These are phyloP conservation scores for Plantago rigida DNA, from an alignment of 305 asterid species.

Conservation along the genomic window DNA sequence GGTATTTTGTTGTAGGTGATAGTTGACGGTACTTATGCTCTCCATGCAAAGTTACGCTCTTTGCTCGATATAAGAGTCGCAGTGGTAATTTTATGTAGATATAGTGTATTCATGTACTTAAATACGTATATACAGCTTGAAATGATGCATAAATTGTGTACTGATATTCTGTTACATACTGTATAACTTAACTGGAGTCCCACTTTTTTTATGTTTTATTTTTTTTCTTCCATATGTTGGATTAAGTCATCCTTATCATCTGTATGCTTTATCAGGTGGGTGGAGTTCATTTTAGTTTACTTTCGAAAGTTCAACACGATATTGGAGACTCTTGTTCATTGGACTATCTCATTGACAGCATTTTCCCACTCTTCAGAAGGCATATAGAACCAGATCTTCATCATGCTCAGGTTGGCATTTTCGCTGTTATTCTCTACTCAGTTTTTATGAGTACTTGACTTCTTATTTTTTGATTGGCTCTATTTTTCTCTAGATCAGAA, in stretches of 20 bases:
- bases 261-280: conserved; percentile 64
- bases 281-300: conserved; percentile 97
- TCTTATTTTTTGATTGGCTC: conserved; percentile 32
- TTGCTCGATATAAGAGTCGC: conserved; percentile 97
- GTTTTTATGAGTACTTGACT: conserved; percentile 23
- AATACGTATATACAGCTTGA: conserved; percentile 13
- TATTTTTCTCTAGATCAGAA: conserved; percentile 72
- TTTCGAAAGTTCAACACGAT: conserved; percentile 94
- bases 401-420: conserved; percentile 80
- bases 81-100: conserved; percentile 52
- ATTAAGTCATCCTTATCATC: conserved; percentile 23
- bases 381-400: conserved; percentile 98
- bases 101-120: conserved; percentile 1
- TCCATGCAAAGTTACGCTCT: conserved; percentile 83
- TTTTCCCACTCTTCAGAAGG: conserved; percentile 90
- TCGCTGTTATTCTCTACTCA: conserved; percentile 24
- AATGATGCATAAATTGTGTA: background rate
- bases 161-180: conserved; percentile 7
- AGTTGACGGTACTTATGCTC: conserved; percentile 92
- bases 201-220: background rate
- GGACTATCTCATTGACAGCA: conserved; percentile 95
- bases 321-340: conserved; percentile 91
- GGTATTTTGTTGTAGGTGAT: conserved; percentile 48
- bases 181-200: background rate
- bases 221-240: conserved; percentile 7